Evolutionary conservation across 805 yeast genomes (phyloP), one percentile per base, ranked within the genome.

Genomic region (Spathaspora boniae): DNA sequence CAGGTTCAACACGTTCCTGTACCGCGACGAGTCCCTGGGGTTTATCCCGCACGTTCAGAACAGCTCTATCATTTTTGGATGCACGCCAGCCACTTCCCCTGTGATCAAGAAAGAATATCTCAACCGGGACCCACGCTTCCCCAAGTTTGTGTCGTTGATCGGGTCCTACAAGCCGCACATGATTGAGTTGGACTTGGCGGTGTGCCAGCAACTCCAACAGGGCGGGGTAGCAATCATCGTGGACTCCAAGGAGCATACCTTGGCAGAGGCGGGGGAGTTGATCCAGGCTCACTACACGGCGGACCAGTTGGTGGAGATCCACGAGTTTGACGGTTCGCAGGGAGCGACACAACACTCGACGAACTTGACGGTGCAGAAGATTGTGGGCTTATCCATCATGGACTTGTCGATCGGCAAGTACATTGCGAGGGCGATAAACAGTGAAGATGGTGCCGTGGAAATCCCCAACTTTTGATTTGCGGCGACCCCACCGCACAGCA

Each of bases 141-240:
- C 39, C 34, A 54, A 47, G 21, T 80, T 69, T 51, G 69, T 80
- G 29, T 72, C 80, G 11, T 57, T 79, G 21, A 80, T 80, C 47
- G 87, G 87, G 1, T 75, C 82, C 14, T 80, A 79, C 51, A 77
- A 78, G 51, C 85, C 85, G 9, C 70, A 72, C 41, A 79, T 80
- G 86, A 64, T 64, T 26, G 87, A 80, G 54, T 68, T 78, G 34
- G 83, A 78, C 41, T 57, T 56, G 17, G 55, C 58, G 2, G 56
- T 72, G 26, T 58, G 76, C 8, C 46, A 50, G 3, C 51, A 46
- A 15, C 46, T 68, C 38, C 53, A 70, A 12, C 41, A 44, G 1
- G 45, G 54, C 8, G 58, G 57, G 5, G 67, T 68, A 3, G 62
- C 66, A 37, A 67, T 80, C 20, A 54, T 80, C 5, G 83, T 80